Percentiles rank a stretch among this genome's conserved stretches.
These are phyloP conservation scores for Sugiyamaella smithiae DNA, from an alignment of 805 yeast species.

Conservation along the genomic window DNA sequence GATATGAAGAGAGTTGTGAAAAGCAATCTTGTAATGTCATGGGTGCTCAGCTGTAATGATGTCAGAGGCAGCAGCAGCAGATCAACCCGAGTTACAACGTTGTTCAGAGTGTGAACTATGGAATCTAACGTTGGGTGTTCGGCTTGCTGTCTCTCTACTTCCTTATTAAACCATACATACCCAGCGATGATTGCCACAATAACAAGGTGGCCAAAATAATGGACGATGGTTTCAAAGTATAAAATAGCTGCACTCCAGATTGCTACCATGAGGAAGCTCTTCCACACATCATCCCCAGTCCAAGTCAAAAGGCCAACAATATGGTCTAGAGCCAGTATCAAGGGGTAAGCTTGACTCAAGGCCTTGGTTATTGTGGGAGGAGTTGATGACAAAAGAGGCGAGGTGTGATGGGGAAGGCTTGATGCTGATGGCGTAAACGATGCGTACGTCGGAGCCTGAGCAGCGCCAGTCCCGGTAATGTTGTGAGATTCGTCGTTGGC, in stretches of 20 bases:
- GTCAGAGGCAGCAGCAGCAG: slow-evolving; percentile 78
- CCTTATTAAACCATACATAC: slow-evolving; percentile 27
- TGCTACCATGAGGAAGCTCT: slow-evolving; percentile 60
- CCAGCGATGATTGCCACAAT: slow-evolving; percentile 42
- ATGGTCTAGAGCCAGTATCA: slow-evolving; percentile 68
- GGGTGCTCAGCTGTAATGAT: slow-evolving; percentile 60
- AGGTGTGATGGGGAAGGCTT: slow-evolving; percentile 49
- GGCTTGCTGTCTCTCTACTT: slow-evolving; percentile 45
- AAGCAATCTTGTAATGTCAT: slow-evolving; percentile 74
- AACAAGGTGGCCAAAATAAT: slow-evolving; percentile 79
- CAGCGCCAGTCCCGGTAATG: neutral
- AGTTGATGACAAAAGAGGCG: slow-evolving; percentile 82
- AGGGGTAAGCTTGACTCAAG: slow-evolving; percentile 79
- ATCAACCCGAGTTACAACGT: slow-evolving; percentile 73
- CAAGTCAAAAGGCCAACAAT: slow-evolving; percentile 75
- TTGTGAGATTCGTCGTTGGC: neutral
- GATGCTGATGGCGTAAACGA: slow-evolving; percentile 36
- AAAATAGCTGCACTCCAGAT: slow-evolving; percentile 56
- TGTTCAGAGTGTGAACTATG: slow-evolving; percentile 70
- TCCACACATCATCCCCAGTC: slow-evolving; percentile 84
- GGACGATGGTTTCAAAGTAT: slow-evolving; percentile 75
- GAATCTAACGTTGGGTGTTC: slow-evolving; percentile 82
- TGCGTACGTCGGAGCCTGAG: slow-evolving; percentile 32
- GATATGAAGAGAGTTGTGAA: slow-evolving; percentile 84
- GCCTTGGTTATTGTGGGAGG: slow-evolving; percentile 90